phyloP scores from a whole-genome alignment of 1,139 yeast genomes.

The Kazachstania sp. region DNA sequence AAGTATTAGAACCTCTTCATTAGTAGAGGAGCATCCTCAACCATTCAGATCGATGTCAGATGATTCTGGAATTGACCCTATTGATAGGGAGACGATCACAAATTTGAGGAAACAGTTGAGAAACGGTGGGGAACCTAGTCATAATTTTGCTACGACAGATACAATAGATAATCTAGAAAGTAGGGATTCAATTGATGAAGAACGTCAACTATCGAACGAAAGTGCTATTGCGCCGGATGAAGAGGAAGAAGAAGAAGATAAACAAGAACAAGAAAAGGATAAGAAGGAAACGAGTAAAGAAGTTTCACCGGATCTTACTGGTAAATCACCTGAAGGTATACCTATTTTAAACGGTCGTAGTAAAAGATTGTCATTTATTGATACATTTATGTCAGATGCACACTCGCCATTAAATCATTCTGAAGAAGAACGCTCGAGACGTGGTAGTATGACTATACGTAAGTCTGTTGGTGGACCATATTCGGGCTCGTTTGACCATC shows the following conservation, averaged over 20 bases:
- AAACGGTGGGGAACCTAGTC: neutral
- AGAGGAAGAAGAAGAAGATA: neutral
- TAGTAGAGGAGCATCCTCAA: slow-evolving; percentile 9
- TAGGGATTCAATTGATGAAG: neutral
- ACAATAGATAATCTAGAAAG: neutral
- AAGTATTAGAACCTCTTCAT: slow-evolving; percentile 4
- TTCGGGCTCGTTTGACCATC: slow-evolving; percentile 5
- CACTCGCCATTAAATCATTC: slow-evolving; percentile 7
- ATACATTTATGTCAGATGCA: slow-evolving; percentile 11
- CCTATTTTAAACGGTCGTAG: slow-evolving; percentile 7
- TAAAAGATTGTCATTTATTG: slow-evolving; percentile 10
- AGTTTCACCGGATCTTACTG: neutral
- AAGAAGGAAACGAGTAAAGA: neutral
- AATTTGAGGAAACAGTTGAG: slow-evolving; percentile 5
- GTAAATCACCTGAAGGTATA: slow-evolving; percentile 4
- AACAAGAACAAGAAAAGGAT: neutral
- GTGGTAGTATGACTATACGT: neutral
- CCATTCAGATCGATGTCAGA: slow-evolving; percentile 5
- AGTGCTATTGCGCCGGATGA: neutral
- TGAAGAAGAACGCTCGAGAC: slow-evolving; percentile 3
- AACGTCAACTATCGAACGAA: neutral
- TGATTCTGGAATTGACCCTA: slow-evolving; percentile 1
- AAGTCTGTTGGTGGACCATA: neutral
- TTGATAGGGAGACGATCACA: slow-evolving; percentile 1
- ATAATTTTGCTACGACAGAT: slow-evolving; percentile 4